A percentile compares a stretch with the other conserved stretches of the same genome.
Evolutionary conservation across 2,329 filamentous ascomycete genomes (phyloP).

Genomic region (Falciphora oryzae): DNA sequence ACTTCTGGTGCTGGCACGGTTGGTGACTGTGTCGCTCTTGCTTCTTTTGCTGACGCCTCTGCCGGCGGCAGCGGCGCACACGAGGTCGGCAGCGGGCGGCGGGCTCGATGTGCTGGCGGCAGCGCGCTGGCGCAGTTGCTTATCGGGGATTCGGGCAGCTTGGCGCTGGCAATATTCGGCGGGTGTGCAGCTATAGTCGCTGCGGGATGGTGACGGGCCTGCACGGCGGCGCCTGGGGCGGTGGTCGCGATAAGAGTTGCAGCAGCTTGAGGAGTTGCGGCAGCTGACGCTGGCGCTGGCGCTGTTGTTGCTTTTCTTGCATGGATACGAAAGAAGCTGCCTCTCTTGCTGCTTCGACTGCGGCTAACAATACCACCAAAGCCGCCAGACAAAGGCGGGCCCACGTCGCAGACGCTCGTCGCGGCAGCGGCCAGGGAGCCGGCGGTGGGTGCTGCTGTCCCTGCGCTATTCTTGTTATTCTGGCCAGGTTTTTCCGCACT

Average conservation of each 20-base stretch:
- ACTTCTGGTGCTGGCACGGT: not conserved
- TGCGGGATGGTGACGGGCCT: not conserved
- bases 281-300: not conserved
- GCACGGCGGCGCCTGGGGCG: no score
- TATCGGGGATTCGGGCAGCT: not conserved
- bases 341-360: not conserved
- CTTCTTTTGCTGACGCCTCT: not conserved
- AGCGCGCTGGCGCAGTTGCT: not conserved
- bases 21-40: not conserved
- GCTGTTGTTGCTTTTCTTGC: not conserved
- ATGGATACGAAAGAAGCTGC: slow-evolving; percentile 1
- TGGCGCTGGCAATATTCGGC: not conserved
- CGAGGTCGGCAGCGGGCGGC: not conserved
- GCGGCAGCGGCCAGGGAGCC: no score
- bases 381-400: not conserved
- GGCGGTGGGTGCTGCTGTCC: not conserved
- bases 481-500: not conserved
- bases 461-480: not conserved
- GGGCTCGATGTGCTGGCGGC: not conserved
- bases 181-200: not conserved
- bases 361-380: not conserved
- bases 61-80: not conserved
- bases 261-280: no score
- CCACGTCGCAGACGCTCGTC: not conserved
- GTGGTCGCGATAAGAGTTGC: not conserved